Evolutionary conservation across 2,329 filamentous ascomycete genomes (phyloP).

Genomic region (Aspergillus udagawae): DNA sequence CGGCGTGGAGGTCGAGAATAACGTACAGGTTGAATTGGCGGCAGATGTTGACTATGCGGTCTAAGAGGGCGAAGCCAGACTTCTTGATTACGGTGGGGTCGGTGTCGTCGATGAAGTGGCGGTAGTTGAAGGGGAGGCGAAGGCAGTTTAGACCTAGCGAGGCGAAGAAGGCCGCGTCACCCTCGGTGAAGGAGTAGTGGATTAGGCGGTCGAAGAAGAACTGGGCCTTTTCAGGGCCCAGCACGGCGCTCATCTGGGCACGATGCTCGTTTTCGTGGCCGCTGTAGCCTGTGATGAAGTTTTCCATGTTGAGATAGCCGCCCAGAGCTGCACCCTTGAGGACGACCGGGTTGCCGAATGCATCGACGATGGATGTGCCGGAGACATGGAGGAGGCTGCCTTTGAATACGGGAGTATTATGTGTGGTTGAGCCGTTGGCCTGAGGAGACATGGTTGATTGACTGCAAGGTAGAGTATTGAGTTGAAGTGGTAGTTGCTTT

Average conservation of each 20-base stretch:
- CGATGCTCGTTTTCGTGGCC: constrained; percentile 54
- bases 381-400: too few relatives aligned
- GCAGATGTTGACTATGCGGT: constrained; percentile 39
- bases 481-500: too few relatives aligned
- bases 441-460: too few relatives aligned
- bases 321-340: too few relatives aligned
- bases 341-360: too few relatives aligned
- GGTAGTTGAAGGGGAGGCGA: constrained; percentile 57
- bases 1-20: constrained; percentile 45
- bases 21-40: constrained; percentile 44
- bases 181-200: constrained; percentile 54
- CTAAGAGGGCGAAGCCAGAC: constrained; percentile 41
- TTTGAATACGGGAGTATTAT: too few relatives aligned
- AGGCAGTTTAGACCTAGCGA: constrained; percentile 53
- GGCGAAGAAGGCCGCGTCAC: constrained; percentile 53
- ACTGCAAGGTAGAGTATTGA: too few relatives aligned
- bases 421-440: too few relatives aligned
- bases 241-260: constrained; percentile 46
- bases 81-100: constrained; percentile 39
- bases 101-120: constrained; percentile 45
- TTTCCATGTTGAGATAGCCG: constrained; percentile 39
- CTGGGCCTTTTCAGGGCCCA: constrained; percentile 52
- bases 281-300: constrained; percentile 58
- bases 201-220: constrained; percentile 55
- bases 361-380: too few relatives aligned